phyloP scores from a whole-genome alignment of 257 asterid genomes.

The Solanum chiquidenum region DNA sequence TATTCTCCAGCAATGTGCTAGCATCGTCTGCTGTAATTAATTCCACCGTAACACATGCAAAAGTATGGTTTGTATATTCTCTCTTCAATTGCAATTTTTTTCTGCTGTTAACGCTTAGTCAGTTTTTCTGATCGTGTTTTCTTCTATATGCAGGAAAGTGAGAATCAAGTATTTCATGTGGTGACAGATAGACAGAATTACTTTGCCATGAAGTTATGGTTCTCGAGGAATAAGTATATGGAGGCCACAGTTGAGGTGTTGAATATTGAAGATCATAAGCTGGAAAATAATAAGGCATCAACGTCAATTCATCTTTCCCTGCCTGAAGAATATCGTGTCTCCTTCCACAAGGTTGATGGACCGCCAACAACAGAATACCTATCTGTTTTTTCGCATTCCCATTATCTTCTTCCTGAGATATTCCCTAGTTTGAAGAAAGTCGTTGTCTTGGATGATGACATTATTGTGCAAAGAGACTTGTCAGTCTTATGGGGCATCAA shows the following conservation, averaged over 20 bases:
- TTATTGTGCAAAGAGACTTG: slow-evolving; percentile 82
- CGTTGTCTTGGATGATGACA: slow-evolving; percentile 86
- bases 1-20: slow-evolving; percentile 79
- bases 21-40: slow-evolving; percentile 83
- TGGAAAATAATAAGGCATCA: slow-evolving; percentile 34
- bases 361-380: slow-evolving; percentile 58
- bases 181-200: slow-evolving; percentile 80
- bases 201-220: slow-evolving; percentile 89
- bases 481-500: slow-evolving; percentile 77
- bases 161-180: slow-evolving; percentile 75
- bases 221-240: slow-evolving; percentile 50
- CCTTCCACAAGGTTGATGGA: slow-evolving; percentile 57
- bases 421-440: slow-evolving; percentile 63
- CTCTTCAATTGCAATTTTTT: background rate
- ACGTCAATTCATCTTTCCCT: slow-evolving; percentile 44
- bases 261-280: slow-evolving; percentile 64
- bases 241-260: slow-evolving; percentile 80
- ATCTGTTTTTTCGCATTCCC: slow-evolving; percentile 74
- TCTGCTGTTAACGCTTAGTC: background rate
- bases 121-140: slow-evolving; percentile 5
- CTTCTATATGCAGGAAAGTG: slow-evolving; percentile 60
- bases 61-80: slow-evolving; percentile 36
- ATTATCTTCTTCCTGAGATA: slow-evolving; percentile 76
- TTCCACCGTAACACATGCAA: slow-evolving; percentile 67
- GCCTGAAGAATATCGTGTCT: slow-evolving; percentile 90